phyloP scores from a whole-genome alignment of 2,329 filamentous ascomycete genomes.

The Hypomyces rosellus region DNA sequence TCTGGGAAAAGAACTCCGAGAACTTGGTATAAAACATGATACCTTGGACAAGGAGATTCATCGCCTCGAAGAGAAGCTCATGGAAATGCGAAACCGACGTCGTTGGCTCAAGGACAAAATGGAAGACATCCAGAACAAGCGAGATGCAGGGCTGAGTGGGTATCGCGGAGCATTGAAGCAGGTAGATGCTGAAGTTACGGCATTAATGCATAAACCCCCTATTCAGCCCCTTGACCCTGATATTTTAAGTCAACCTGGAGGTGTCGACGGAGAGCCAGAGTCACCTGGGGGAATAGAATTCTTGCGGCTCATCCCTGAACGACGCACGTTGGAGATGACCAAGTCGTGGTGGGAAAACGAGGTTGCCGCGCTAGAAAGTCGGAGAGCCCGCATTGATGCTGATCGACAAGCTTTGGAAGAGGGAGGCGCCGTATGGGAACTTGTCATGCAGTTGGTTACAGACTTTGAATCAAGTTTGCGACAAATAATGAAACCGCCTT shows the following conservation, averaged over 20 bases:
- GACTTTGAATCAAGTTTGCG: slow-evolving; percentile 60
- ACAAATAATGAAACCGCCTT: slow-evolving; percentile 40
- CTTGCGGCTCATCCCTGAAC: slow-evolving; percentile 53
- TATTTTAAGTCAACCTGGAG: slow-evolving; percentile 25
- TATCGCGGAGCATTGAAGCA: slow-evolving; percentile 62
- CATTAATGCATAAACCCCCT: slow-evolving; percentile 53
- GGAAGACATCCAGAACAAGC: slow-evolving; percentile 55
- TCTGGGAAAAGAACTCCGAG: slow-evolving; percentile 54
- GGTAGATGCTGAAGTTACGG: slow-evolving; percentile 55
- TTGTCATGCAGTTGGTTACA: slow-evolving; percentile 51
- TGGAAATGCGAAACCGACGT: slow-evolving; percentile 53
- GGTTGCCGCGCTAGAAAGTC: slow-evolving; percentile 46
- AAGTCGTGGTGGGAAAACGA: slow-evolving; percentile 65
- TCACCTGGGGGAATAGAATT: slow-evolving; percentile 47
- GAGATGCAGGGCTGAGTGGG: slow-evolving; percentile 66
- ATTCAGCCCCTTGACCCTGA: slow-evolving; percentile 46
- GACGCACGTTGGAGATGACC: slow-evolving; percentile 65
- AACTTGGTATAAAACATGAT: slow-evolving; percentile 49
- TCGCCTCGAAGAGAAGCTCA: slow-evolving; percentile 58
- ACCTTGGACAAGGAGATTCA: slow-evolving; percentile 57
- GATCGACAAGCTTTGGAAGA: slow-evolving; percentile 62
- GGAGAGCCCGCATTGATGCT: slow-evolving; percentile 49
- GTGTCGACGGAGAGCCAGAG: slow-evolving; percentile 13
- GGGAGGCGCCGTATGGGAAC: slow-evolving; percentile 60
- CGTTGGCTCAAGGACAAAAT: slow-evolving; percentile 55